These are phyloP conservation scores for Diaporthe vexans DNA, from an alignment of 2,329 filamentous ascomycete genomes.

Conservation along the genomic window DNA sequence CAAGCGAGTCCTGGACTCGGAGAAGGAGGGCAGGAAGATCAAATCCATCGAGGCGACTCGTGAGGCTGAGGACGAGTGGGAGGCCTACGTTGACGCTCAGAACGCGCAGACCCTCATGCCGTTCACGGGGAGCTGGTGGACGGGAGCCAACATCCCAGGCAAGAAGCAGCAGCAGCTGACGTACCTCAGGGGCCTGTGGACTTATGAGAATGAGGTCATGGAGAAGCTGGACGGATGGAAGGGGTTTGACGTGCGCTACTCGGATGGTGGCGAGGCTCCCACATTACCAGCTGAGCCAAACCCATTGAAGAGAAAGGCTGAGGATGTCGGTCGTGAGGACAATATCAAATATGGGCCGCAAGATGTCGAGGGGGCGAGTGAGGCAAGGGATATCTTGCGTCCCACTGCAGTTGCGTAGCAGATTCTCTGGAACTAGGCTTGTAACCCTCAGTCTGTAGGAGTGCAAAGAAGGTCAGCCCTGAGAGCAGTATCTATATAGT, in stretches of 20 bases:
- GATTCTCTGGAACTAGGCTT: too few species aligned
- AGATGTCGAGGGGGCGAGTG: conserved; percentile 2
- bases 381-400: conserved; percentile 24
- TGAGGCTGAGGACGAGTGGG: conserved; percentile 33
- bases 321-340: not conserved
- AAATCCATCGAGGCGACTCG: conserved; percentile 32
- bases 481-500: too few species aligned
- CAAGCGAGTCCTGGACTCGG: conserved; percentile 27
- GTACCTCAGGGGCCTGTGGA: not conserved
- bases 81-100: conserved; percentile 23
- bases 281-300: not conserved
- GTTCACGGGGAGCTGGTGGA: conserved; percentile 36
- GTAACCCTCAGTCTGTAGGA: too few species aligned
- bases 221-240: conserved; percentile 20
- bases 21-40: conserved; percentile 11
- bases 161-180: conserved; percentile 35
- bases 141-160: conserved; percentile 20
- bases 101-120: conserved; percentile 33
- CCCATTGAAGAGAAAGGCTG: not conserved
- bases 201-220: conserved; percentile 14
- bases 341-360: not conserved
- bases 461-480: too few species aligned
- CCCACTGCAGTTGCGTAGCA: not conserved
- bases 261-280: not conserved
- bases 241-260: conserved; percentile 34